phyloP scores from a whole-genome alignment of 805 yeast genomes.

The Debaryomyces maramus region DNA sequence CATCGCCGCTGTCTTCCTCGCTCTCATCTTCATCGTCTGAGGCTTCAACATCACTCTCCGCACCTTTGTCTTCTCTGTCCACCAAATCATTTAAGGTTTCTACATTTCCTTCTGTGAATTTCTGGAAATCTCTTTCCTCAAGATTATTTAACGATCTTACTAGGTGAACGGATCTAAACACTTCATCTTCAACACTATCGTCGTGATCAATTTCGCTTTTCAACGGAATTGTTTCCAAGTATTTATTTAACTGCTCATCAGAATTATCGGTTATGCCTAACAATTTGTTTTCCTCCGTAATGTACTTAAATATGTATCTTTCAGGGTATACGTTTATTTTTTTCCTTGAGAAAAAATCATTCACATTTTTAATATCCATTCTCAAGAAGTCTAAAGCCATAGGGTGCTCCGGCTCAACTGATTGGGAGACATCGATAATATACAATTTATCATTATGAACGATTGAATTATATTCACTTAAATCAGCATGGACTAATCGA shows the following conservation, averaged over 20 bases:
- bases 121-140: constrained; percentile 86
- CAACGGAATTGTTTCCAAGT: constrained; percentile 54
- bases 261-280: constrained; percentile 40
- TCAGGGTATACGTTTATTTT: constrained; percentile 81
- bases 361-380: constrained; percentile 96
- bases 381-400: constrained; percentile 92
- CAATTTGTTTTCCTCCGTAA: constrained; percentile 50
- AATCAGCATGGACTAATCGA: constrained; percentile 92
- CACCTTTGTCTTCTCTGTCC: constrained; percentile 30
- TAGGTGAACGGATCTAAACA: constrained; percentile 78
- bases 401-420: constrained; percentile 97
- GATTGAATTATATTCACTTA: constrained; percentile 90
- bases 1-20: constrained; percentile 27
- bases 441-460: constrained; percentile 77
- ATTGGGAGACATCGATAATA: constrained; percentile 94
- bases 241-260: constrained; percentile 40
- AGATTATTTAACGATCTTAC: constrained; percentile 79
- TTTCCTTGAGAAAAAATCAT: constrained; percentile 74
- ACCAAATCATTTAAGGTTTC: constrained; percentile 70
- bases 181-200: constrained; percentile 69
- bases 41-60: constrained; percentile 17
- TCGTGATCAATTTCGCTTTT: constrained; percentile 52
- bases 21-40: constrained; percentile 7
- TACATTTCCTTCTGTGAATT: constrained; percentile 76
- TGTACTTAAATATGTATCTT: constrained; percentile 74